Evolutionary conservation across 257 asterid species (phyloP).

Genomic region (Leptodermis oblonga): DNA sequence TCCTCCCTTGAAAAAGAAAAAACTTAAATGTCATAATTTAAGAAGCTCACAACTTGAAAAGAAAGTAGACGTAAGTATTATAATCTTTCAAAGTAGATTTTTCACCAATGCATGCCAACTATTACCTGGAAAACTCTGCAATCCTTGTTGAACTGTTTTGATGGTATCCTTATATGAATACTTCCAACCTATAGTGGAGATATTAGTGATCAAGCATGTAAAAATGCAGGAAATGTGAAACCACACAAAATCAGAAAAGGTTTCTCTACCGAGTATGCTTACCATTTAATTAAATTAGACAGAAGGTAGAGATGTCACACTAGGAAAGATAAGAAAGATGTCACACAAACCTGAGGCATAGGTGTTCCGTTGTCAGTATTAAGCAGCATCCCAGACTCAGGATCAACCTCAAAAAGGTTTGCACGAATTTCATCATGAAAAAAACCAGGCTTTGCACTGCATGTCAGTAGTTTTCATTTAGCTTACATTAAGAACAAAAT

Average conservation of each 20-base stretch:
- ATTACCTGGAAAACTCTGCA: conserved; percentile 88
- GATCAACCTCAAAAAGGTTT: conserved; percentile 83
- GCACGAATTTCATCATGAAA: conserved; percentile 91
- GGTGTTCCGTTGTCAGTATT: conserved; percentile 98
- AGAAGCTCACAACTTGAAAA: conserved; percentile 4
- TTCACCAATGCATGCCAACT: not conserved
- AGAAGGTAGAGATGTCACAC: not conserved
- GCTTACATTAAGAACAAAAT: not conserved
- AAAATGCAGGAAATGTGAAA: not conserved
- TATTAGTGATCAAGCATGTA: not conserved
- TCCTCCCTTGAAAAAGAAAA: conserved; percentile 72
- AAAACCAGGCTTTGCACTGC: conserved; percentile 94
- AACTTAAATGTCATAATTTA: conserved; percentile 13
- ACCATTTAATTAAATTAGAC: not conserved
- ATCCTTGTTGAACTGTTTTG: conserved; percentile 41
- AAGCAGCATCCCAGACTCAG: conserved; percentile 79
- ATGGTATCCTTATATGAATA: conserved; percentile 55
- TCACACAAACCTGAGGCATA: conserved; percentile 75
- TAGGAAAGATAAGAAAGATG: conserved; percentile 12
- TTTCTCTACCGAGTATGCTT: not conserved
- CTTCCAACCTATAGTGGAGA: conserved; percentile 51
- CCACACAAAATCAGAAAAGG: not conserved
- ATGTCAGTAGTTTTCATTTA: conserved; percentile 2
- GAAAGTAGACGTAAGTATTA: not conserved
- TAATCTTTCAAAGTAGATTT: conserved; percentile 6